Evolutionary conservation across 225 moss, liverwort and hornwort genomes (phyloP).

Genomic region (Bryum argenteum): DNA sequence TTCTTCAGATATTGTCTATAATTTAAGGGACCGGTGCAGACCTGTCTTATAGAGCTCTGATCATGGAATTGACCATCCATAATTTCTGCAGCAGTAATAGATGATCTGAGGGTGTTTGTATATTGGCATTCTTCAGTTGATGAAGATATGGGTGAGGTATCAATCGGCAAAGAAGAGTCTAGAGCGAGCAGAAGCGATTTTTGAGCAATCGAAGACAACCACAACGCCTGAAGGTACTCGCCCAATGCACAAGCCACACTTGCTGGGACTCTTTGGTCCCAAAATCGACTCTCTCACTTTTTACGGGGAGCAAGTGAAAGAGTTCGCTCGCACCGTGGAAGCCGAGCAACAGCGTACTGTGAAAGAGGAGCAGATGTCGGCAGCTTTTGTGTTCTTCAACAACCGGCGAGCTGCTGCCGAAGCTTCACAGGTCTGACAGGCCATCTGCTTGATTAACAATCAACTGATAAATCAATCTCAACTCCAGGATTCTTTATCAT

Average conservation of each 20-base stretch:
- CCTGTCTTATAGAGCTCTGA: too few species aligned
- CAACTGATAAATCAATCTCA: neutral
- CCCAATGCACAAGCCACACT: slow-evolving; percentile 55
- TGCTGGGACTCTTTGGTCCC: slow-evolving; percentile 60
- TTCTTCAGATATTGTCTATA: too few species aligned
- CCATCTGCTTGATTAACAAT: neutral
- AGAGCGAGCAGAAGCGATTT: slow-evolving; percentile 68
- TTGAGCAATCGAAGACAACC: slow-evolving; percentile 53
- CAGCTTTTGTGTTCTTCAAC: slow-evolving; percentile 60
- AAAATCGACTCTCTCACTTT: slow-evolving; percentile 72
- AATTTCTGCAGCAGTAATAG: too few species aligned
- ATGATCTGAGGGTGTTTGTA: too few species aligned
- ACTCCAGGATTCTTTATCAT: neutral
- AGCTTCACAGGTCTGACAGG: slow-evolving; percentile 43
- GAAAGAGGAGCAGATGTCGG: slow-evolving; percentile 41
- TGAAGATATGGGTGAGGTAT: slow-evolving; percentile 57
- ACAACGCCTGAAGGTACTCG: slow-evolving; percentile 47
- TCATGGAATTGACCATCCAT: too few species aligned
- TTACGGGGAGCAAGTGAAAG: slow-evolving; percentile 56
- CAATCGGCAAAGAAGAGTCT: slow-evolving; percentile 58
- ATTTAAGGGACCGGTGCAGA: too few species aligned
- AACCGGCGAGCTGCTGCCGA: slow-evolving; percentile 49
- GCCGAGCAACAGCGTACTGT: slow-evolving; percentile 35
- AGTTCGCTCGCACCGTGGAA: slow-evolving; percentile 44
- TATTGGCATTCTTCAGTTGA: slow-evolving; percentile 36